Conservation (phyloP, 495 filamentous ascomycete genomes). For the Lasiosphaeris hirsuta region DNA sequence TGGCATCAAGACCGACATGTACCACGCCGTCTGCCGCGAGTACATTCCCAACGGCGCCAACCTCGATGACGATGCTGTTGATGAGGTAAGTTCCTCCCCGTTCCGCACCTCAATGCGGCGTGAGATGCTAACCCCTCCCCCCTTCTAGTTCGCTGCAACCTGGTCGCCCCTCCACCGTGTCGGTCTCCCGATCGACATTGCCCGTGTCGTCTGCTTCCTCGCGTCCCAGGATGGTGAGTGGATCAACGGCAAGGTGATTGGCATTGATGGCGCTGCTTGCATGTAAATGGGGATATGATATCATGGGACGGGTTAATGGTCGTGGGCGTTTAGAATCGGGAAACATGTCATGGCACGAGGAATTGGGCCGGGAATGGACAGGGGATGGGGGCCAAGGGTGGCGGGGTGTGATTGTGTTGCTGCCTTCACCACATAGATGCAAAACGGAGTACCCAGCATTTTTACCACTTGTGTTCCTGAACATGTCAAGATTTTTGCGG, state of each 20-base stretch:
- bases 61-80: constrained; percentile 36
- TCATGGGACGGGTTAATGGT: background rate
- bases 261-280: constrained; percentile 46
- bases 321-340: constrained; percentile 5
- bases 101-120: too few species aligned
- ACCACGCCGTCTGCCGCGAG: constrained; percentile 60
- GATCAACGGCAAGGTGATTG: constrained; percentile 60
- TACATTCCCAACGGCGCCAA: constrained; percentile 60
- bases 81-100: constrained; percentile 17
- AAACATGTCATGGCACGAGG: background rate
- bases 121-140: background rate
- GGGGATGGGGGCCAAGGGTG: too few species aligned
- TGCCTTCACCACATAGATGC: too few species aligned
- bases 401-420: too few species aligned
- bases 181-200: constrained; percentile 61
- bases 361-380: too few species aligned
- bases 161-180: constrained; percentile 60
- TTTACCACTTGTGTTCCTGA: too few species aligned
- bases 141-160: constrained; percentile 43
- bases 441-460: too few species aligned
- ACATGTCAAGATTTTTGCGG: too few species aligned
- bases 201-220: constrained; percentile 62
- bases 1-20: constrained; percentile 70
- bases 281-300: constrained; percentile 34
- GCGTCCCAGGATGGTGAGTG: constrained; percentile 63